These are phyloP conservation scores for Kurtzmaniella quercitrusa DNA, from an alignment of 1,139 yeast species.

Conservation along the genomic window DNA sequence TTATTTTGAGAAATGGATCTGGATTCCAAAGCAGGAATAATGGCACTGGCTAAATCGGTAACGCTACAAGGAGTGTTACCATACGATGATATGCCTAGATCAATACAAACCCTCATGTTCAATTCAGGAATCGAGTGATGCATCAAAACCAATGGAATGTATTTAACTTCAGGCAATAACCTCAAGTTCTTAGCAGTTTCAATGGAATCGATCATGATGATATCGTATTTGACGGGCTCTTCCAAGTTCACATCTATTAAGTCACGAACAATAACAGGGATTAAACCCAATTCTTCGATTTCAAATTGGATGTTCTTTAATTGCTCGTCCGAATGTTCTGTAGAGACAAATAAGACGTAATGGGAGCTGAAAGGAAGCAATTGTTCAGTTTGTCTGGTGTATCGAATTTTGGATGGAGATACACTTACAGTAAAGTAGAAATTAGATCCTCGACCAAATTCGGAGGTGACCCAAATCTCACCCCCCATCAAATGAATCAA, in stretches of 20 bases:
- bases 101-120: conserved; percentile 77
- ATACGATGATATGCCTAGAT: conserved; percentile 80
- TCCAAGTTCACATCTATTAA: conserved; percentile 46
- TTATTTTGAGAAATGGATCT: conserved; percentile 76
- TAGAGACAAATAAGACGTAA: conserved; percentile 63
- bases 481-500: conserved; percentile 88
- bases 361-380: conserved; percentile 71
- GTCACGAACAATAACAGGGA: conserved; percentile 47
- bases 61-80: conserved; percentile 86
- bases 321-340: conserved; percentile 53
- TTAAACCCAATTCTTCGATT: conserved; percentile 41
- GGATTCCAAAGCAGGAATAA: conserved; percentile 80
- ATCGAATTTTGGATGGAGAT: conserved; percentile 63
- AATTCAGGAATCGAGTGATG: conserved; percentile 77
- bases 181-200: conserved; percentile 70
- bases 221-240: conserved; percentile 66
- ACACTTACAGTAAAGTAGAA: conserved; percentile 78
- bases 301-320: conserved; percentile 41
- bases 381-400: conserved; percentile 63
- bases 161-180: conserved; percentile 67
- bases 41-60: conserved; percentile 74
- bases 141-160: conserved; percentile 72
- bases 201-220: conserved; percentile 75
- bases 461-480: conserved; percentile 82
- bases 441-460: conserved; percentile 77